A percentile compares a stretch with the other conserved stretches of the same genome.
phyloP scores from a whole-genome alignment of 306 rosid species.

The Cicer bijugum region DNA sequence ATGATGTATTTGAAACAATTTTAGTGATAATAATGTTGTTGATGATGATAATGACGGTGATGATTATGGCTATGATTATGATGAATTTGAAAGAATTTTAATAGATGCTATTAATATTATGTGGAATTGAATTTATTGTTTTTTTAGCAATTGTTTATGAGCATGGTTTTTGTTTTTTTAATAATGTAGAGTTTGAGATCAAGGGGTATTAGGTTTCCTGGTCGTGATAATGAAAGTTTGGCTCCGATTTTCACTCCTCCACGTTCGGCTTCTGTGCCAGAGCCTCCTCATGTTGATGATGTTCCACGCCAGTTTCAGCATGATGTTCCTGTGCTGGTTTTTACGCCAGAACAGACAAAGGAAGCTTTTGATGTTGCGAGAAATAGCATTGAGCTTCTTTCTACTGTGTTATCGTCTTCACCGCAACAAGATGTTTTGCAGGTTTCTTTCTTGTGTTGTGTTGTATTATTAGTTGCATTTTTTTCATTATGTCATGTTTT shows the following conservation, averaged over 20 bases:
- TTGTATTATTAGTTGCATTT: constrained; percentile 9
- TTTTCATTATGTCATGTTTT: neutral
- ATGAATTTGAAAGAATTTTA: neutral
- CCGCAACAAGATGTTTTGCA: constrained; percentile 82
- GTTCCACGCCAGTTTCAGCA: constrained; percentile 57
- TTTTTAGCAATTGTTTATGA: neutral
- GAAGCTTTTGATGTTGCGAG: constrained; percentile 96
- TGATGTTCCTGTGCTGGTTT: constrained; percentile 62
- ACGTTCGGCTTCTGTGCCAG: constrained; percentile 64
- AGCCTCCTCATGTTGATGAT: constrained; percentile 54
- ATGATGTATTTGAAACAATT: too few relatives aligned
- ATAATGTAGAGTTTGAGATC: constrained; percentile 77
- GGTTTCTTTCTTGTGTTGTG: constrained; percentile 53
- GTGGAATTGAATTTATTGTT: neutral
- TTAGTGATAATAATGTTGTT: too few relatives aligned
- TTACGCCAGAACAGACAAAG: constrained; percentile 78
- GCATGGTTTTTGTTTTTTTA: neutral
- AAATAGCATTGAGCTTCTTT: constrained; percentile 91
- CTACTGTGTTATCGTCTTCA: constrained; percentile 86
- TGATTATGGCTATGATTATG: neutral
- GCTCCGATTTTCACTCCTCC: constrained; percentile 96
- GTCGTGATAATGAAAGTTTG: constrained; percentile 94
- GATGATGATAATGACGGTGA: too few relatives aligned
- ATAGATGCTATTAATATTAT: neutral
- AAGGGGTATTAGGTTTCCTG: constrained; percentile 93